phyloP scores from a whole-genome alignment of 2,329 filamentous ascomycete species.

The Dichotomopilus funicola region DNA sequence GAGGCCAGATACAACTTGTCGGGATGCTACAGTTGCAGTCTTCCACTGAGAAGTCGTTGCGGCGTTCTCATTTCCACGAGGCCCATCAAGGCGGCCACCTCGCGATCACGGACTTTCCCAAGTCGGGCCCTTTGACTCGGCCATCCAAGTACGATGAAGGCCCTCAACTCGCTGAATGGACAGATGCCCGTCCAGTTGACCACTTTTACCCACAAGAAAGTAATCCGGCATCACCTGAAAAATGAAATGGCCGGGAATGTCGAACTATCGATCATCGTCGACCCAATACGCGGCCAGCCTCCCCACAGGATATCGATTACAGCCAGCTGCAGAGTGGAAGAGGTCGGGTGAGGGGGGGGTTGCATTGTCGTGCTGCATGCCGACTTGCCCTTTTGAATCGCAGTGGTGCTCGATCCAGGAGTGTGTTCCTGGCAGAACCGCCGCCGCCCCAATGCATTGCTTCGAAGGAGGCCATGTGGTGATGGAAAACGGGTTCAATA shows the following conservation, averaged over 20 bases:
- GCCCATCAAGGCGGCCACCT: not conserved
- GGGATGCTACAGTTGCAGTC: too few relatives aligned
- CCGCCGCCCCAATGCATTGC: too few relatives aligned
- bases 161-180: not conserved
- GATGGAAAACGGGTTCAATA: too few relatives aligned
- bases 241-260: conserved; percentile 3
- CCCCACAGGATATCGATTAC: conserved; percentile 1
- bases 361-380: conserved; percentile 9
- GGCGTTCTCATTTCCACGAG: not conserved
- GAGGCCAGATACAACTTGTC: too few relatives aligned
- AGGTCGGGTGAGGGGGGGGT: conserved; percentile 5
- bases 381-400: not conserved
- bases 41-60: not conserved
- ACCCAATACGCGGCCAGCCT: conserved; percentile 14
- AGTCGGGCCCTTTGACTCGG: too few relatives aligned
- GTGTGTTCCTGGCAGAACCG: too few relatives aligned
- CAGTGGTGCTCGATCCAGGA: too few relatives aligned
- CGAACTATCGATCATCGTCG: conserved; percentile 8
- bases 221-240: not conserved
- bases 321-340: conserved; percentile 9
- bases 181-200: conserved; percentile 1
- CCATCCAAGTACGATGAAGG: not conserved
- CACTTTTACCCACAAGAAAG: not conserved
- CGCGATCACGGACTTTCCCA: not conserved
- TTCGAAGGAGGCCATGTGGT: too few relatives aligned